Evolutionary conservation across 2,329 filamentous ascomycete species (phyloP).

Genomic region (Pseudogymnoascus sp.): DNA sequence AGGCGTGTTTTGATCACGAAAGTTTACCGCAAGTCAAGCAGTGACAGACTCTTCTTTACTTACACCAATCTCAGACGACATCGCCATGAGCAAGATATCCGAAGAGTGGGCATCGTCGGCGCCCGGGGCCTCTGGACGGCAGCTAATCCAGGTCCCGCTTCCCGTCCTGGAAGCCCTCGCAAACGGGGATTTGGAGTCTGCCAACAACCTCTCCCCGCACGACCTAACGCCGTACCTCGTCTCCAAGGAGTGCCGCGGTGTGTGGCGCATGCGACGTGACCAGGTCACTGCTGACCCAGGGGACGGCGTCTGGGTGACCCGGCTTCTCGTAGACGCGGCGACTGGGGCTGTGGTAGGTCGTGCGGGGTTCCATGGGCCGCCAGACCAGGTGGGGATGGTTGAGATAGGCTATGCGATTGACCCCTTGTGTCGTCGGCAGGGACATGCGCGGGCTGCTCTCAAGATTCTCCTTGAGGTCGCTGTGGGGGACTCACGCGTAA

Average conservation of each 20-base stretch:
- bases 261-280: background rate
- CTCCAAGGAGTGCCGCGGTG: background rate
- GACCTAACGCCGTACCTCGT: background rate
- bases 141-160: background rate
- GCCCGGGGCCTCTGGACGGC: background rate
- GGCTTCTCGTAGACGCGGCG: background rate
- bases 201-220: background rate
- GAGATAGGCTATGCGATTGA: conserved; percentile 11
- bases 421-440: background rate
- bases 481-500: background rate
- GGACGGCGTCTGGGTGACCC: background rate
- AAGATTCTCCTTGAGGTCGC: conserved; percentile 8
- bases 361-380: conserved; percentile 8
- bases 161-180: background rate
- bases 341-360: background rate
- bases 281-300: background rate
- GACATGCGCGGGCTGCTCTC: conserved; percentile 10
- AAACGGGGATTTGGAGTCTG: background rate
- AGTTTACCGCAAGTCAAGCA: background rate
- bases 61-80: background rate
- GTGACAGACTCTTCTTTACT: no score
- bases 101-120: background rate
- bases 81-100: background rate
- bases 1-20: background rate
- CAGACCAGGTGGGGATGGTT: conserved; percentile 10